Conservation (phyloP, 805 yeast genomes). For the Teunomyces funiuensis region DNA sequence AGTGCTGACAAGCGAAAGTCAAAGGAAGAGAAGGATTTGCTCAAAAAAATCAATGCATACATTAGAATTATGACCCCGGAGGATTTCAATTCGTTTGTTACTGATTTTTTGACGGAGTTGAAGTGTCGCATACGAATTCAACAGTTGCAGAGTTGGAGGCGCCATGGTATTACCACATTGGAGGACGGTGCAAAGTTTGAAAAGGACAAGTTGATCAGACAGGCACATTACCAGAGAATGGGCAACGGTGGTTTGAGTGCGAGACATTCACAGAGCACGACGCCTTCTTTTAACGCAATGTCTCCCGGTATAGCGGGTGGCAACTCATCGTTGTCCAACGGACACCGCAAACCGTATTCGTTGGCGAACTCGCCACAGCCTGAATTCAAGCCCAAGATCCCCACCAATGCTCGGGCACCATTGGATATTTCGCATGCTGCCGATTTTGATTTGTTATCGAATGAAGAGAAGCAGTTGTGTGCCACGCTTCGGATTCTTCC, state of each 20-base stretch:
- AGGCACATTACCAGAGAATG: conserved; percentile 60
- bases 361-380: conserved; percentile 30
- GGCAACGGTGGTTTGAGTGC: conserved; percentile 37
- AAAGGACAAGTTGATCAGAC: conserved; percentile 75
- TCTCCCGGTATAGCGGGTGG: conserved; percentile 3
- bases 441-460: conserved; percentile 77
- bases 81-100: conserved; percentile 75
- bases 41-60: conserved; percentile 73
- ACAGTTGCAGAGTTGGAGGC: conserved; percentile 91
- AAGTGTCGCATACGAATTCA: conserved; percentile 77
- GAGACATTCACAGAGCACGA: conserved; percentile 17
- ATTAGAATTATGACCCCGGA: conserved; percentile 76
- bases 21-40: conserved; percentile 86
- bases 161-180: conserved; percentile 79
- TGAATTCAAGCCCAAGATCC: conserved; percentile 42
- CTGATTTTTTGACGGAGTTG: conserved; percentile 74
- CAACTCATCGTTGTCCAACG: conserved; percentile 10
- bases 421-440: conserved; percentile 74
- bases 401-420: conserved; percentile 46
- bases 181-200: conserved; percentile 86
- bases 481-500: conserved; percentile 82
- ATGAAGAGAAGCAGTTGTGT: conserved; percentile 88
- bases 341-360: conserved; percentile 23
- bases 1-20: conserved; percentile 80
- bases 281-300: conserved; percentile 6